Percentiles rank a stretch among this genome's conserved stretches.
Evolutionary conservation across 179 eudicot species (phyloP).

Genomic region (Dionaea muscipula): DNA sequence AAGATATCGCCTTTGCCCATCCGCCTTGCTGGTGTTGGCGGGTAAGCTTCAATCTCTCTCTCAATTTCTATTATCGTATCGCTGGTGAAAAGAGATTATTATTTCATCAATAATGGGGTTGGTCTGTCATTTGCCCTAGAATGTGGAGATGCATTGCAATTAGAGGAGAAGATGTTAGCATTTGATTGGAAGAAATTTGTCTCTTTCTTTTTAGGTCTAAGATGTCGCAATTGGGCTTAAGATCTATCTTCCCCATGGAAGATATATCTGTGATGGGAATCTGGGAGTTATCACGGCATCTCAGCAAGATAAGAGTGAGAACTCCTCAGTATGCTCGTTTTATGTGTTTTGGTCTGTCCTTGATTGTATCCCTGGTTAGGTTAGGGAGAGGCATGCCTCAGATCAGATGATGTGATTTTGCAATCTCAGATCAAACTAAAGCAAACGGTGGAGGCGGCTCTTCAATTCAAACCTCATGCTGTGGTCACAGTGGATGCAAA

Average conservation of each 20-base stretch:
- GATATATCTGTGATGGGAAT: constrained; percentile 93
- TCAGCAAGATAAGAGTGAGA: constrained; percentile 63
- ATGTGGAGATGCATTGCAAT: not conserved
- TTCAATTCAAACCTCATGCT: constrained; percentile 61
- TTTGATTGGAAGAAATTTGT: not conserved
- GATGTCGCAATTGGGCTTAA: constrained; percentile 65
- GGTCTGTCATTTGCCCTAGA: not conserved
- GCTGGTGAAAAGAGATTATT: too few species aligned
- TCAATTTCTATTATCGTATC: too few species aligned
- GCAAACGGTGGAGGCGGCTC: constrained; percentile 64
- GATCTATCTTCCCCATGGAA: constrained; percentile 68
- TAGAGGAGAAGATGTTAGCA: too few species aligned
- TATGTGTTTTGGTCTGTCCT: not conserved
- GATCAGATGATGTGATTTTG: constrained; percentile 2
- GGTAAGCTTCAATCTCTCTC: constrained; percentile 32
- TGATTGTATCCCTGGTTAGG: not conserved
- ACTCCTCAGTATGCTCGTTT: not conserved
- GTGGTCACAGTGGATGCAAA: constrained; percentile 85
- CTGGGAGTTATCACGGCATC: constrained; percentile 84
- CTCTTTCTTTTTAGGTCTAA: constrained; percentile 21
- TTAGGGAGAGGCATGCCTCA: too few species aligned
- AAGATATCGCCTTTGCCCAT: constrained; percentile 67
- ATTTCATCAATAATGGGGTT: too few species aligned
- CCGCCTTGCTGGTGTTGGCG: constrained; percentile 81
- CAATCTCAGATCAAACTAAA: constrained; percentile 48